Evolutionary conservation across 306 rosid species (phyloP), one percentile per base, ranked within the genome.

Genomic region (Hippophae tibetana): DNA sequence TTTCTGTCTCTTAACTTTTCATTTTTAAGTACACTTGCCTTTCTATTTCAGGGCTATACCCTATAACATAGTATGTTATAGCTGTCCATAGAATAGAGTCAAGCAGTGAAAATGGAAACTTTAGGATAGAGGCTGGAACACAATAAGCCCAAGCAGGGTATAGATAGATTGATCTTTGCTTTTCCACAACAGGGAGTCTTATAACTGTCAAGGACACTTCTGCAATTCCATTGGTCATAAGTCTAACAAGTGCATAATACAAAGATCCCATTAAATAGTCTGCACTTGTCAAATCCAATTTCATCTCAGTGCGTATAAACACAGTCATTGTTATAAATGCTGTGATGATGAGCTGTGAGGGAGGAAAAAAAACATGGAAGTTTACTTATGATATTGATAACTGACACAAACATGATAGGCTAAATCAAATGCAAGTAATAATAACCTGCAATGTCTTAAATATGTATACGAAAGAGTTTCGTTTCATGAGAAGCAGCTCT

Each of bases 251-350:
- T 49, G 95, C 79, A 61, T 84, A 87, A 56, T 77, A 87, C 78
- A 87, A 56, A 51, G 92, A 70, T 25, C 95, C 92, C 76, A 87
- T 65, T 46, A 84, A 72, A 55, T 68, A 81, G 67, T 79, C 77
- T 47, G 86, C 85, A 38, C 90, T 72, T 51, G 51, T 42, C 78
- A 73, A 60, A 59, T 84, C 89, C 73, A 71, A 83, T 26, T 54
- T 60, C 58, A 53, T 67, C 56, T 82, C 76, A 61, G 87, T 81
- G 9, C 88, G 77, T 51, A 81, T 55, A 74, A 86, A 86, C 10
- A 86, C 87, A 0, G 95, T 86, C 82, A 81, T 84, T 69, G 95
- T 79, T 47, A 86, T 77, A 65, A 81, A 43, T 60, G 90, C 95
- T 6, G 77, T 75, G 84, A 86, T 68, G 62, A 74, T 42, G 56